phyloP scores from a whole-genome alignment of 306 rosid genomes.

The Lathyrus oleraceus region DNA sequence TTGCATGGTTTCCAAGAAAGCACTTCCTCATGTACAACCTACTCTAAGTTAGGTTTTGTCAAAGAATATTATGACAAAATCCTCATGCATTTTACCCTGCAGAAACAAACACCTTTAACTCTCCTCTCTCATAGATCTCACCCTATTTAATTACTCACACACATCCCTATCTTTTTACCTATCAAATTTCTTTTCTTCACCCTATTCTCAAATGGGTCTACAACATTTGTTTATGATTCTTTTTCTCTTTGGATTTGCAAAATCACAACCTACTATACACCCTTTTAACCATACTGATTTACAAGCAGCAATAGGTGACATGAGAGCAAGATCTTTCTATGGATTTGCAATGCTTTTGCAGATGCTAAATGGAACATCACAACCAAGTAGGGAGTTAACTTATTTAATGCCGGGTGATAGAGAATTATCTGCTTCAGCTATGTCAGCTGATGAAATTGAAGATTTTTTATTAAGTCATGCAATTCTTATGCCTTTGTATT shows the following conservation, averaged over 20 bases:
- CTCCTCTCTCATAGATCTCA: background rate
- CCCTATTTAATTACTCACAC: conserved; percentile 37
- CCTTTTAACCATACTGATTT: conserved; percentile 44
- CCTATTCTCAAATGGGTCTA: conserved; percentile 33
- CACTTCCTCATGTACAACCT: conserved; percentile 43
- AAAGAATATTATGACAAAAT: conserved; percentile 19
- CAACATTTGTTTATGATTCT: conserved; percentile 26
- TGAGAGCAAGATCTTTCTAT: conserved; percentile 51
- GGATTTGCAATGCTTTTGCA: conserved; percentile 65
- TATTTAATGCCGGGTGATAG: conserved; percentile 58
- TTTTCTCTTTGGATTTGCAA: conserved; percentile 34
- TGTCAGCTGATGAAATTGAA: conserved; percentile 36
- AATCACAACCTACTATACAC: conserved; percentile 31
- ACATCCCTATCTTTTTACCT: conserved; percentile 14
- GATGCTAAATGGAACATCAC: conserved; percentile 52
- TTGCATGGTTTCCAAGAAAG: conserved; percentile 39
- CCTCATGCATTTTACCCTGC: conserved; percentile 38
- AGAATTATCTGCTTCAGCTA: conserved; percentile 42
- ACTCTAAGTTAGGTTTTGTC: conserved; percentile 26
- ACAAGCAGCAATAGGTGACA: conserved; percentile 46
- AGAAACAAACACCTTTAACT: background rate
- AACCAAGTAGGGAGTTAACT: conserved; percentile 43
- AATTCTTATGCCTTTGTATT: conserved; percentile 48
- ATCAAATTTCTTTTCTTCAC: background rate
- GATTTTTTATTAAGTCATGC: conserved; percentile 49